Evolutionary conservation across 371 early-diverging fungal genomes (phyloP).

Genomic region (Synchytrium microbalum): DNA sequence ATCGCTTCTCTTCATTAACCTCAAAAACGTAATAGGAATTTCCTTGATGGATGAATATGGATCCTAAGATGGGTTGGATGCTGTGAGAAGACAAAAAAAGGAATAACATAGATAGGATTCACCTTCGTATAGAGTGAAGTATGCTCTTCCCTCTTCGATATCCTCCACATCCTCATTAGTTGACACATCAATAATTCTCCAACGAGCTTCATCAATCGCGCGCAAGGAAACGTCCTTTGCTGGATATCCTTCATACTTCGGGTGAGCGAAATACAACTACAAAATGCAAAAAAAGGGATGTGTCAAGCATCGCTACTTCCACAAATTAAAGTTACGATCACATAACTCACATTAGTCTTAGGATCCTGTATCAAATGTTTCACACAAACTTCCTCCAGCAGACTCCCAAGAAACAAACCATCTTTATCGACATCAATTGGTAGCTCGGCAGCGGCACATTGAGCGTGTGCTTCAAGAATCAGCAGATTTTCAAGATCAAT

Average conservation of each 20-base stretch:
- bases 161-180: slow-evolving; percentile 44
- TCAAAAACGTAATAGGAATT: no score
- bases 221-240: slow-evolving; percentile 41
- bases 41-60: no score
- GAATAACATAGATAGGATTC: no score
- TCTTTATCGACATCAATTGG: slow-evolving; percentile 33
- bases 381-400: slow-evolving; percentile 22
- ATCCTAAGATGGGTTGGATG: no score
- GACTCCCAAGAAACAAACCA: slow-evolving; percentile 33
- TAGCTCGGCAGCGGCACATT: slow-evolving; percentile 56
- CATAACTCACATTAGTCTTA: slow-evolving; percentile 17
- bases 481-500: slow-evolving; percentile 34
- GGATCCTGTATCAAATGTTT: slow-evolving; percentile 17
- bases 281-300: slow-evolving; percentile 5
- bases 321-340: no score
- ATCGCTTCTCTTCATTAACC: no score
- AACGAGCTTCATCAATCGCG: slow-evolving; percentile 35
- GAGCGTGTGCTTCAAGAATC: slow-evolving; percentile 47
- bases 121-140: slow-evolving; percentile 54
- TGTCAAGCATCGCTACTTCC: slow-evolving; percentile 5
- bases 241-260: slow-evolving; percentile 39
- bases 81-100: no score
- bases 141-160: slow-evolving; percentile 43
- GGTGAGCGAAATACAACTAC: slow-evolving; percentile 41
- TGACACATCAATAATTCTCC: slow-evolving; percentile 48